Base-by-base conservation (phyloP, 306 rosid genomes). In the Aeschynomene evenia region DNA sequence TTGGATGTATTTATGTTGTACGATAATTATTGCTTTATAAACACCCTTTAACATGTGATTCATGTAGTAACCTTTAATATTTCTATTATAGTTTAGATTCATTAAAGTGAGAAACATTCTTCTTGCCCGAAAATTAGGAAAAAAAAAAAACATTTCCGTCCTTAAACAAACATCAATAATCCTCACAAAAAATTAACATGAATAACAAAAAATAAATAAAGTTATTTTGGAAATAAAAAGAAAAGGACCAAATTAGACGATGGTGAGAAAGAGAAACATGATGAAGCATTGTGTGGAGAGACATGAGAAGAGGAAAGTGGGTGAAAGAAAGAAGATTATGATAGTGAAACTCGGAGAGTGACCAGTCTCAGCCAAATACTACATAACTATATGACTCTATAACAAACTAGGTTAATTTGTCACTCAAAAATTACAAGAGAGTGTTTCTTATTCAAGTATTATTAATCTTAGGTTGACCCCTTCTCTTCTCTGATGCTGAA, bases 261-360 rank as follows among this genome's bases (percentile, higher is more conserved):
- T 31, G 18, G 45, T 23, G 36, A 76, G 29, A 68, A 60, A 70
- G 48, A 53, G 61, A 77, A 46, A 57, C 0, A 2, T 26, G 73
- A 80, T 48, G 74, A 69, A 68, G 36, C 40, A 49, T 12, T 46
- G 77, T 46, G 77, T 69, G 84, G 77, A 46, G 77, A 33, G 60
- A 58, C 84, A 65, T 49, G 37, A 75, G 33, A 61, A 72, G 40
- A 28, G 82, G 81, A 45, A 61, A 72, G 64, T 46, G 69, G 62
- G 36, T 66, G 79, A 80, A 49, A 26, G 37, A 23, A 31, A 50
- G 62, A 75, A 50, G 57, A 63, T 33, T 52, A 19, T 31, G 79
- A 72, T 29, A 68, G 84, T 53, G 75, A 76, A 55, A 58, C 63
- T 51, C 70, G 59, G 78, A 78, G 26, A 45, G 49, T 61, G 61